Evolutionary conservation across 106 monocot genomes (phyloP).

Genomic region (Allium sativum): DNA sequence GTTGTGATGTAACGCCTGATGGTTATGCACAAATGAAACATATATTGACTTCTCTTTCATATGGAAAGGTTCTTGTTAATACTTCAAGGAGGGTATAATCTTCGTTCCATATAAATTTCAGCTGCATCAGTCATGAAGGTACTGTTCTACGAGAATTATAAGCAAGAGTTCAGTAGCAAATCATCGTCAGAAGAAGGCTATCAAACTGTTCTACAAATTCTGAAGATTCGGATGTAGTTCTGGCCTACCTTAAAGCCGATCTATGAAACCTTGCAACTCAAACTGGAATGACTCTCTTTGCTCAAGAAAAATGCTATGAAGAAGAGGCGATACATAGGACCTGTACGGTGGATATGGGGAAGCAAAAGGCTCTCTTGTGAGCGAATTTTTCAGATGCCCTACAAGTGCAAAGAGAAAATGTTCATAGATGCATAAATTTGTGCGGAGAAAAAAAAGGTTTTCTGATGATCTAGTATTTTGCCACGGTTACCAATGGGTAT

Average conservation of each 20-base stretch:
- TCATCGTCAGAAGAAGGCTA: slow-evolving; percentile 48
- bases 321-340: not conserved
- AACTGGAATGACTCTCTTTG: slow-evolving; percentile 16
- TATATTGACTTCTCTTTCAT: too few species aligned
- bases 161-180: slow-evolving; percentile 14
- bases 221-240: slow-evolving; percentile 58
- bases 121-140: slow-evolving; percentile 84
- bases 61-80: too few species aligned
- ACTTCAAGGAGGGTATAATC: too few species aligned
- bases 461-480: too few species aligned
- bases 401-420: too few species aligned
- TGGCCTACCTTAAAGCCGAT: slow-evolving; percentile 54
- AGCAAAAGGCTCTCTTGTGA: slow-evolving; percentile 4
- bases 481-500: too few species aligned
- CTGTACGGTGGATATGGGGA: slow-evolving; percentile 10
- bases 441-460: too few species aligned
- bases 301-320: not conserved
- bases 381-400: too few species aligned
- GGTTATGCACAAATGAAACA: too few species aligned
- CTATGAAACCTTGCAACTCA: slow-evolving; percentile 20
- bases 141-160: slow-evolving; percentile 56
- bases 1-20: slow-evolving; percentile 99
- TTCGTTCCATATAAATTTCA: slow-evolving; percentile 87
- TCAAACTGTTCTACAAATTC: slow-evolving; percentile 54
- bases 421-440: too few species aligned